phyloP scores from a whole-genome alignment of 2,329 filamentous ascomycete genomes.

The Ascochyta viciae-villosae region DNA sequence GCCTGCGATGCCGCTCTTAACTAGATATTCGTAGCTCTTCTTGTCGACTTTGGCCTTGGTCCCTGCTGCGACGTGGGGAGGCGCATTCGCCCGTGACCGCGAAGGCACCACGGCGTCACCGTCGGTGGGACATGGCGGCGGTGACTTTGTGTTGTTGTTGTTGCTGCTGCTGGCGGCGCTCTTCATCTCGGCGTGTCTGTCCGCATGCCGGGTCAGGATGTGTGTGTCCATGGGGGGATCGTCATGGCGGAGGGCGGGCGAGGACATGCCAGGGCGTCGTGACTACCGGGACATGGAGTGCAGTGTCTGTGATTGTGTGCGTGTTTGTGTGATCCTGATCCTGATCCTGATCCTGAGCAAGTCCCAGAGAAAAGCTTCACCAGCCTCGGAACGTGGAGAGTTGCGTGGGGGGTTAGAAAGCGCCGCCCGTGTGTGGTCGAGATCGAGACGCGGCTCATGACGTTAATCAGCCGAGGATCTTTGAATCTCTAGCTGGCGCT shows the following conservation, averaged over 20 bases:
- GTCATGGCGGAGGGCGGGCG: conserved; percentile 48
- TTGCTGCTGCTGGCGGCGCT: conserved; percentile 18
- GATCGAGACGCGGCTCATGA: conserved; percentile 16
- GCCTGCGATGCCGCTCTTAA: conserved; percentile 84
- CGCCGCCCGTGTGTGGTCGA: conserved; percentile 18
- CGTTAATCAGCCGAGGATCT: conserved; percentile 20
- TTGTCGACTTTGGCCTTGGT: conserved; percentile 63
- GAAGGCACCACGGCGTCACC: conserved; percentile 59
- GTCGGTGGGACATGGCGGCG: conserved; percentile 59
- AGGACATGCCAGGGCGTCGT: conserved; percentile 46
- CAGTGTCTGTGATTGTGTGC: background rate
- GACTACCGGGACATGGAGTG: conserved; percentile 33
- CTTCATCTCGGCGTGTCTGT: conserved; percentile 34
- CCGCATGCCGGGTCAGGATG: conserved; percentile 38
- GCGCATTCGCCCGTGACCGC: conserved; percentile 18
- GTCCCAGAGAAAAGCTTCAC: background rate
- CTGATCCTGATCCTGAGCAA: background rate
- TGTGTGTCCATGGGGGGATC: conserved; percentile 40
- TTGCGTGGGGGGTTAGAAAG: conserved; percentile 21
- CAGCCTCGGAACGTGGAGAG: conserved; percentile 9
- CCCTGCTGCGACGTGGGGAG: conserved; percentile 8
- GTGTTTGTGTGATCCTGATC: background rate
- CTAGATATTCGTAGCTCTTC: conserved; percentile 81
- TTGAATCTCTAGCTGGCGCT: conserved; percentile 6
- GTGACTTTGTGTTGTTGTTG: conserved; percentile 19